These are phyloP conservation scores for Irineochytrium annulatum DNA, from an alignment of 192 early-diverging fungal genomes.

Conservation along the genomic window DNA sequence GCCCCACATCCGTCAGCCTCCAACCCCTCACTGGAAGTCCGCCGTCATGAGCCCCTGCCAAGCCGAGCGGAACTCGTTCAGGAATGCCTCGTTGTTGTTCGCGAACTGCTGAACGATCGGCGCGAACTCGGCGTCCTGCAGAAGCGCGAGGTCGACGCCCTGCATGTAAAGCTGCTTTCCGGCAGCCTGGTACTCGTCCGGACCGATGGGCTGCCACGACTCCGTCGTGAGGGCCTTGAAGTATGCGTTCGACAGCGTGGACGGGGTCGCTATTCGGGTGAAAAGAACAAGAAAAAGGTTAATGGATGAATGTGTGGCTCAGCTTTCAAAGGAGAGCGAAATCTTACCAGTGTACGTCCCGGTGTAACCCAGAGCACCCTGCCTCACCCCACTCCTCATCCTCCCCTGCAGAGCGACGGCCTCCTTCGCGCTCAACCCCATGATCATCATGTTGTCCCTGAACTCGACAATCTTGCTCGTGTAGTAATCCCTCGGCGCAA, in stretches of 20 bases:
- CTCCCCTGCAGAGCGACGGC: constrained; percentile 5
- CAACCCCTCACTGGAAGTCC: background rate
- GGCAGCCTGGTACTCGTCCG: background rate
- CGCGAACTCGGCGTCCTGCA: background rate
- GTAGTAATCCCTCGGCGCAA: constrained; percentile 7
- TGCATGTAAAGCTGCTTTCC: constrained; percentile 9
- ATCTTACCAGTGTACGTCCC: background rate
- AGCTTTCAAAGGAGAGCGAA: background rate
- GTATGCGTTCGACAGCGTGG: constrained; percentile 18
- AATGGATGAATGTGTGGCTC: background rate
- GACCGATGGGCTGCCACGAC: background rate
- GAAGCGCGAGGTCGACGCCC: constrained; percentile 13
- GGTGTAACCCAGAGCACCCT: background rate
- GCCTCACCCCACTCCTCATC: background rate
- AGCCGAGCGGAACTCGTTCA: constrained; percentile 15
- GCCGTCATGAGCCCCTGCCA: constrained; percentile 31
- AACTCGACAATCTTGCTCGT: background rate
- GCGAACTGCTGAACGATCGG: constrained; percentile 9
- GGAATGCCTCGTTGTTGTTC: constrained; percentile 2
- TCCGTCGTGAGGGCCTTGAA: constrained; percentile 20
- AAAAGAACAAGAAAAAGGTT: too few relatives aligned
- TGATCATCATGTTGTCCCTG: background rate
- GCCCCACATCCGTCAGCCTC: too few relatives aligned
- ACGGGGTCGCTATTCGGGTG: background rate
- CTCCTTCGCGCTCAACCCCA: constrained; percentile 1